phyloP scores from a whole-genome alignment of 192 early-diverging fungal genomes.

The Coemansia sp. region DNA sequence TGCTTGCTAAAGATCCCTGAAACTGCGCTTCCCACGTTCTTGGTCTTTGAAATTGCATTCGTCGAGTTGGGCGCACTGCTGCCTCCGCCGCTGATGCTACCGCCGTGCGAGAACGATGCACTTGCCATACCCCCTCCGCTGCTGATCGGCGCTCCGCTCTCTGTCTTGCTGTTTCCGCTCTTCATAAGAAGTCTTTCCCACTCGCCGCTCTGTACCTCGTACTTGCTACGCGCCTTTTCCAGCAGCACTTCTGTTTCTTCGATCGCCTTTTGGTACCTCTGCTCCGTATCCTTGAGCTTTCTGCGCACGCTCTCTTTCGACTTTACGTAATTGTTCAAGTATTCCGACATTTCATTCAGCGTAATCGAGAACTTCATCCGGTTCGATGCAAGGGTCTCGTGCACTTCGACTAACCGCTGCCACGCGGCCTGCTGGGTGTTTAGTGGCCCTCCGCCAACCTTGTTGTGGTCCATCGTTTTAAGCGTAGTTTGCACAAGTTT shows the following conservation, averaged over 20 bases:
- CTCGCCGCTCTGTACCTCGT: constrained; percentile 77
- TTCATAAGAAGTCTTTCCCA: constrained; percentile 78
- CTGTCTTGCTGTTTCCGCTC: constrained; percentile 20
- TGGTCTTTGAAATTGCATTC: constrained; percentile 28
- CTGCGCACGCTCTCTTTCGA: constrained; percentile 44
- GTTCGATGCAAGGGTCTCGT: constrained; percentile 81
- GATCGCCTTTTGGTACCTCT: constrained; percentile 71
- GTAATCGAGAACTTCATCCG: constrained; percentile 72
- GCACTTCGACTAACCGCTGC: constrained; percentile 73
- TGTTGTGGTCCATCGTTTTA: constrained; percentile 57
- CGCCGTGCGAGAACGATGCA: not conserved
- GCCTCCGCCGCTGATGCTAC: not conserved
- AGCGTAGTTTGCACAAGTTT: constrained; percentile 69
- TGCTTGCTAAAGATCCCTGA: constrained; percentile 55
- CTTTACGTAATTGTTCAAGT: constrained; percentile 60
- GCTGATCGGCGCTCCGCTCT: not conserved
- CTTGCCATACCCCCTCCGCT: not conserved
- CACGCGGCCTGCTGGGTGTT: constrained; percentile 78
- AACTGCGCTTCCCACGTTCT: constrained; percentile 40
- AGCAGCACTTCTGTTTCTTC: constrained; percentile 74
- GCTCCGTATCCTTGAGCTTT: constrained; percentile 79
- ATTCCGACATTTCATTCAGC: constrained; percentile 77
- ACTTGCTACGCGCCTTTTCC: constrained; percentile 84
- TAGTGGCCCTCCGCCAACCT: constrained; percentile 20
- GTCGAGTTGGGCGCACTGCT: not conserved